These are phyloP conservation scores for Penicillium daleae DNA, from an alignment of 495 filamentous ascomycete genomes.

Conservation along the genomic window DNA sequence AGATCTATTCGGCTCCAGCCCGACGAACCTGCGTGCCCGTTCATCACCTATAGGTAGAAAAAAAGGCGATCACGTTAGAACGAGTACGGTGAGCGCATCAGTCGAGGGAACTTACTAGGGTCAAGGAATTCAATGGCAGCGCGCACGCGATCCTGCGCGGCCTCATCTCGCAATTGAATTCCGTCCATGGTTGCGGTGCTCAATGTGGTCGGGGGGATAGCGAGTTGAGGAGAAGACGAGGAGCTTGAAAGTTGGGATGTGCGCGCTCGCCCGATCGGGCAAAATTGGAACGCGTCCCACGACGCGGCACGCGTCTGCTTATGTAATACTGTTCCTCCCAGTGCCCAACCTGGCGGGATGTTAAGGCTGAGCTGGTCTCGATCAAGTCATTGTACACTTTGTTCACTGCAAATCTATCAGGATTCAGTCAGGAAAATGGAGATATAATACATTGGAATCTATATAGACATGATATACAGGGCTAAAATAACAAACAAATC, in stretches of 20 bases:
- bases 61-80: constrained; percentile 29
- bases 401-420: neutral
- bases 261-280: constrained; percentile 40
- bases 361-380: neutral
- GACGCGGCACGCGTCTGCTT: constrained; percentile 11
- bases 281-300: constrained; percentile 46
- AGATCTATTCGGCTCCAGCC: neutral
- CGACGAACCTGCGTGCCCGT: constrained; percentile 61
- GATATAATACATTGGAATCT: constrained; percentile 20
- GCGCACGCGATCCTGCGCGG: constrained; percentile 76
- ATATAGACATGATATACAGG: constrained; percentile 19
- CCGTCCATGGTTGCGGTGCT: constrained; percentile 63
- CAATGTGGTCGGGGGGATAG: constrained; percentile 16
- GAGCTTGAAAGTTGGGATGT: constrained; percentile 12
- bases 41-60: constrained; percentile 45
- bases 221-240: constrained; percentile 22
- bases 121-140: constrained; percentile 84
- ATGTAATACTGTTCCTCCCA: constrained; percentile 13
- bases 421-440: constrained; percentile 1
- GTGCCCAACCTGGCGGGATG: neutral
- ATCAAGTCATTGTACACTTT: neutral
- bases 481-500: constrained; percentile 20
- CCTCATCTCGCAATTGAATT: constrained; percentile 77
- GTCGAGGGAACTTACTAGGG: constrained; percentile 63
- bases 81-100: neutral